phyloP scores from a whole-genome alignment of 805 yeast species.

The Tetrapisispora phaffii region DNA sequence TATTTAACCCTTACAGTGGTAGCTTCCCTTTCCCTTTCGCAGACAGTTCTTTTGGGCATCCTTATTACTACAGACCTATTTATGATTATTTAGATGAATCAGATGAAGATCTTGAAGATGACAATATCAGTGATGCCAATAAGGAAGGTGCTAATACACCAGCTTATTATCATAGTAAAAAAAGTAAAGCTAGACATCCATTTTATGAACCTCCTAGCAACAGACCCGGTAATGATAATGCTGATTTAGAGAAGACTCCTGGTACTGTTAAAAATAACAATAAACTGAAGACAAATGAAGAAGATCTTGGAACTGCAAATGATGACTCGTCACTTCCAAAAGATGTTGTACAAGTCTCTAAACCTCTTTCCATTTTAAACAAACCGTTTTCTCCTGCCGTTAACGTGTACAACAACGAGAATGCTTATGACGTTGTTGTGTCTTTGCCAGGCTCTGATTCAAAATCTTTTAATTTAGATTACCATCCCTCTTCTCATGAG shows the following conservation, averaged over 20 bases:
- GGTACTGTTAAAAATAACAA: not conserved
- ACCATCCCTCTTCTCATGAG: conserved; percentile 48
- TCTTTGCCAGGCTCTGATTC: conserved; percentile 53
- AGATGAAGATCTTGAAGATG: not conserved
- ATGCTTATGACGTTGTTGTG: conserved; percentile 38
- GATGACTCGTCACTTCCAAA: no score
- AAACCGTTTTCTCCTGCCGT: conserved; percentile 50
- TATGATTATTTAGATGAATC: not conserved
- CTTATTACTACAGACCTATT: conserved; percentile 2
- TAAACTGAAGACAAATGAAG: not conserved
- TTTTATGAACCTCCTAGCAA: not conserved
- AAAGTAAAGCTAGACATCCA: not conserved
- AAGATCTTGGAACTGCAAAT: not conserved
- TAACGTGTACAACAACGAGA: conserved; percentile 44
- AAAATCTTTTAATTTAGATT: conserved; percentile 44
- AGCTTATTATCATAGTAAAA: not conserved
- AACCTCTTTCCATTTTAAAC: conserved; percentile 33
- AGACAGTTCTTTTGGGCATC: not conserved
- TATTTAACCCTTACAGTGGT: not conserved
- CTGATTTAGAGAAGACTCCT: not conserved
- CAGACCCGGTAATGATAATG: not conserved
- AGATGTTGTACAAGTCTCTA: conserved; percentile 32
- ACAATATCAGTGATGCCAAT: not conserved
- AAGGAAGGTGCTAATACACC: not conserved
- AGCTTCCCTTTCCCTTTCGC: conserved; percentile 18